These are phyloP conservation scores for Butyriboletus regius DNA, from an alignment of 1,284 basidiomycete genomes.

Conservation along the genomic window DNA sequence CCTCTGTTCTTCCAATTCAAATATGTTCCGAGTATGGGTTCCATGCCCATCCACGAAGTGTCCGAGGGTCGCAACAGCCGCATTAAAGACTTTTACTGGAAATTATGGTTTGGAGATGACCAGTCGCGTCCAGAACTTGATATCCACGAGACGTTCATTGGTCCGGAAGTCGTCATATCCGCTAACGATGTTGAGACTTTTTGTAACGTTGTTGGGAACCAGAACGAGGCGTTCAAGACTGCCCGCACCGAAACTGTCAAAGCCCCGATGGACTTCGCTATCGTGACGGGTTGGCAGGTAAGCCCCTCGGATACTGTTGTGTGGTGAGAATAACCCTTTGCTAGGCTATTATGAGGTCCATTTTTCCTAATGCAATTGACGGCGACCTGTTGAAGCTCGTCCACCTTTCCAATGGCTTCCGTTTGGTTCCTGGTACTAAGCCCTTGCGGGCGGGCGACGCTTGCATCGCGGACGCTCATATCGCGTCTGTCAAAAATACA, in stretches of 20 bases:
- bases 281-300: conserved; percentile 95
- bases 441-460: conserved; percentile 80
- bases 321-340: conserved; percentile 11
- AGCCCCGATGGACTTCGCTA: conserved; percentile 97
- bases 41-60: conserved; percentile 89
- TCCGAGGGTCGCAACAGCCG: conserved; percentile 77
- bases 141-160: conserved; percentile 71
- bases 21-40: conserved; percentile 85
- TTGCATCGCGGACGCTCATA: conserved; percentile 83
- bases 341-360: conserved; percentile 91
- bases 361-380: conserved; percentile 87
- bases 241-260: conserved; percentile 62
- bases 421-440: conserved; percentile 69
- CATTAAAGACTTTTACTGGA: conserved; percentile 97
- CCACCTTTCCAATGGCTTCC: conserved; percentile 95
- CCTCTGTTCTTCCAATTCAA: conserved; percentile 78
- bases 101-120: conserved; percentile 87
- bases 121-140: conserved; percentile 67
- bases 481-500: conserved; percentile 83
- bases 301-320: conserved; percentile 23
- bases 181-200: conserved; percentile 77
- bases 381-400: conserved; percentile 93
- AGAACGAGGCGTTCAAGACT: conserved; percentile 82
- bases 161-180: conserved; percentile 76
- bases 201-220: conserved; percentile 89